These are phyloP conservation scores for Trametes maxima DNA, from an alignment of 768 basidiomycete genomes.

Conservation along the genomic window DNA sequence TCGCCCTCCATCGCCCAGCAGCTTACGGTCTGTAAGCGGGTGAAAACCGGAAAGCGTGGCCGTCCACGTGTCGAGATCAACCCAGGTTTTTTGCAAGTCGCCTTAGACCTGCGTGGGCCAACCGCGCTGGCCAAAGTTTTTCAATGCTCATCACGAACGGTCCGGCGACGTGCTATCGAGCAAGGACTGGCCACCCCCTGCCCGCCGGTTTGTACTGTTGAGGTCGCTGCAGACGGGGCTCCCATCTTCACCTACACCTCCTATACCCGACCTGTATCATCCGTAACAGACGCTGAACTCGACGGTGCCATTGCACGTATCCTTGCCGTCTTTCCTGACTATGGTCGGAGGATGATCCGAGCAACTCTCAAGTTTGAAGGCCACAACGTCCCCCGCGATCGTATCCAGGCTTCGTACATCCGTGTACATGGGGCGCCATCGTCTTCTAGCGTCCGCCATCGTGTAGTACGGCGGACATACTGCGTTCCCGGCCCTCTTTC, in stretches of 20 bases:
- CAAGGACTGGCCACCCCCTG: conserved; percentile 23
- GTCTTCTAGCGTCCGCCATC: conserved; percentile 19
- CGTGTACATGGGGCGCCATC: conserved; percentile 25
- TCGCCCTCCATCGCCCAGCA: not conserved
- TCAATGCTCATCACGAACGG: conserved; percentile 15
- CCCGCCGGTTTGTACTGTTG: conserved; percentile 15
- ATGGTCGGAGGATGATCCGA: conserved; percentile 25
- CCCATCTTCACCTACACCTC: not conserved
- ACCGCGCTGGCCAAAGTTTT: conserved; percentile 13
- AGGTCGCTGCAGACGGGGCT: not conserved
- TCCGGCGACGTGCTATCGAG: conserved; percentile 25
- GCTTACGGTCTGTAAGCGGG: not conserved
- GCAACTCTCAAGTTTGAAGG: conserved; percentile 23
- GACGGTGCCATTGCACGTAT: conserved; percentile 12
- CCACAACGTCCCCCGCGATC: conserved; percentile 15
- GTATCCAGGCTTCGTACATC: conserved; percentile 20
- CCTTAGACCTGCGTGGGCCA: conserved; percentile 28
- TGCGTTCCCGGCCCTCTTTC: conserved; percentile 39
- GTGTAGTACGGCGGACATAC: conserved; percentile 33
- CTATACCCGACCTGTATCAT: conserved; percentile 1
- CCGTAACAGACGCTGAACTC: conserved; percentile 12
- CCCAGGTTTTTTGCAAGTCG: conserved; percentile 27
- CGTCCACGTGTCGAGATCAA: conserved; percentile 35
- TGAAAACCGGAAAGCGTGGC: conserved; percentile 25
- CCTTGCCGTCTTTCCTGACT: conserved; percentile 23